Evolutionary conservation across 2,329 filamentous ascomycete genomes (phyloP), one percentile per base, ranked within the genome.

Genomic region (Calonectria pseudoturangicola): DNA sequence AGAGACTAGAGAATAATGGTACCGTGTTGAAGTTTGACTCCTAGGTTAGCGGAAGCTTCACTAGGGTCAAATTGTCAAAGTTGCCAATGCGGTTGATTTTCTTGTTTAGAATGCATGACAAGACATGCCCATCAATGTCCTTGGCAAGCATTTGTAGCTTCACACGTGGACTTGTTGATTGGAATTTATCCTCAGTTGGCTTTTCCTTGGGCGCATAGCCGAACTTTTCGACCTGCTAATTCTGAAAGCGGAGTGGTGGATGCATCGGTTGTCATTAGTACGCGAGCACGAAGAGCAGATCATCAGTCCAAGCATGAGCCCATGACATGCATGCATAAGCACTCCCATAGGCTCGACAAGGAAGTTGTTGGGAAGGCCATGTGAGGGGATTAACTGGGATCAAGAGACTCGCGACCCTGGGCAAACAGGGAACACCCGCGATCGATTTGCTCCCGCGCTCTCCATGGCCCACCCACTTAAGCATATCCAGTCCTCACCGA

Each of bases 401-500:
- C 8, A 66, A 56, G 41, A 45, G 62, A 10, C 36, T 56, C 15
- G 36, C 21, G 5, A 25, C 56, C 45, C 60, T 15, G 13, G 67
- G n/a, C n/a, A 47, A 39, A 25, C 54, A 58, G 54, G 54, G 54
- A 58, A 58, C 21, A 36, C 25, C 54, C 30, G 33, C 54, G 54
- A 58, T 58, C 50, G 41, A 56, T n/a, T 25, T 39, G 28, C 56
- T 56, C n/a, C 30, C 43, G 30, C 27, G 28, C 12, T 10, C 43
- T 65, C 54, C 28, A 33, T 39, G 45, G 15, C 48, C 58, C 45
- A 62, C 64, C 54, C n/a, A 62, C 33, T 67, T 67, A 64, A 67
- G 68, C 58, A 70, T 48, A 67, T 63, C 25, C 39, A 28, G n/a
- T 41, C 48, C 47, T 62, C 28, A 25, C 4, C 7, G 27, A 21